These are phyloP conservation scores for Raddia distichophylla DNA, from an alignment of 176 grass and related monocot species.

Conservation along the genomic window DNA sequence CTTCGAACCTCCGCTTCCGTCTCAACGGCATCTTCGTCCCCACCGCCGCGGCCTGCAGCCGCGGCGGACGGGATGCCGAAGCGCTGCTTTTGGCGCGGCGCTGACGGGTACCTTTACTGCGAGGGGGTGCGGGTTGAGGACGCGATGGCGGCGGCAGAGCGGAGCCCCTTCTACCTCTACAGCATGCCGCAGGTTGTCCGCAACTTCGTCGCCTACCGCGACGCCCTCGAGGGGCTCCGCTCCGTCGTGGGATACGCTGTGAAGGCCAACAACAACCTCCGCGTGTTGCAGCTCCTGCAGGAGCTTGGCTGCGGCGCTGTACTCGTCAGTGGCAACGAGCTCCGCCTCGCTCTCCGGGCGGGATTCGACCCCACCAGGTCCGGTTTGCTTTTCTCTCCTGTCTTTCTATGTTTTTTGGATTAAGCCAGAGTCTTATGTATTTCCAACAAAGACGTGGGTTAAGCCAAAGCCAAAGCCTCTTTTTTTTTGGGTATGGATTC, in stretches of 20 bases:
- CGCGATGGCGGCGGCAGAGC: constrained; percentile 67
- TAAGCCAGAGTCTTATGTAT: not conserved
- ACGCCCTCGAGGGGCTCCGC: constrained; percentile 77
- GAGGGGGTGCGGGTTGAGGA: constrained; percentile 77
- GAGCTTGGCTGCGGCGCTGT: constrained; percentile 82
- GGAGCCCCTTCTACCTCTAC: constrained; percentile 95
- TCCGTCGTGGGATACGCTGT: constrained; percentile 87
- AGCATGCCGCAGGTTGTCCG: constrained; percentile 91
- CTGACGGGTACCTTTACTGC: constrained; percentile 80
- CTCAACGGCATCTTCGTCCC: constrained; percentile 48
- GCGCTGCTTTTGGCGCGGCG: constrained; percentile 72
- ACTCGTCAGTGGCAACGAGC: constrained; percentile 93
- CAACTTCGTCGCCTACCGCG: constrained; percentile 72
- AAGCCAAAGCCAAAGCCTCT: too few species aligned
- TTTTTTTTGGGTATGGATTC: not conserved
- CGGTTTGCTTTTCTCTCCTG: not conserved
- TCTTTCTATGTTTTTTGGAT: not conserved
- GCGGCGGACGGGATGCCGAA: constrained; percentile 22
- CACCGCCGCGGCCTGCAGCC: constrained; percentile 10
- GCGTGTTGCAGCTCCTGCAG: constrained; percentile 71
- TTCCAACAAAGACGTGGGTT: too few species aligned
- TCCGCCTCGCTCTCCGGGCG: constrained; percentile 67
- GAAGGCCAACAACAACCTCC: constrained; percentile 93
- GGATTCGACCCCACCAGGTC: constrained; percentile 83
- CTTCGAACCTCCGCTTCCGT: constrained; percentile 48